These are phyloP conservation scores for Tricholoma saponaceum DNA, from an alignment of 768 basidiomycete genomes.

Conservation along the genomic window DNA sequence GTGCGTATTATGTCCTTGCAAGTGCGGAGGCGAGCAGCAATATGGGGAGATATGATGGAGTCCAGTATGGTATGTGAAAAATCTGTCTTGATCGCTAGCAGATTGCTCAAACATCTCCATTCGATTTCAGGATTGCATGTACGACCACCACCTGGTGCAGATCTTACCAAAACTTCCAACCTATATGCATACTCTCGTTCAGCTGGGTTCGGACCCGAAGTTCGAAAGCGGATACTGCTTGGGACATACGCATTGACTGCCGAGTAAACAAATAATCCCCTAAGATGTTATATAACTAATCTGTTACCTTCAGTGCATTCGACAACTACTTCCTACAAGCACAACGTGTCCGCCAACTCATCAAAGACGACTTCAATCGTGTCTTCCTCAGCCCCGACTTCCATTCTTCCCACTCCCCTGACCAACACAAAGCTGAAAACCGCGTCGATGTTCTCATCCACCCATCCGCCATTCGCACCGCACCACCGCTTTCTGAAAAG, in stretches of 20 bases:
- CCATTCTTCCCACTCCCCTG: conserved; percentile 22
- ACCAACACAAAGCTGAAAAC: neutral
- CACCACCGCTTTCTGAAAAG: conserved; percentile 49
- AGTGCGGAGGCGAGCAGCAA: conserved; percentile 94
- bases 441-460: conserved; percentile 82
- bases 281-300: neutral
- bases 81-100: neutral
- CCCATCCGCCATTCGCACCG: conserved; percentile 83
- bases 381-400: conserved; percentile 62
- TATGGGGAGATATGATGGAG: conserved; percentile 84
- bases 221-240: conserved; percentile 79
- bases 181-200: conserved; percentile 68
- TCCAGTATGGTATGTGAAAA: conserved; percentile 64
- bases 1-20: conserved; percentile 95
- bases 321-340: conserved; percentile 97
- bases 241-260: conserved; percentile 92
- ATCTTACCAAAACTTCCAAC: conserved; percentile 45
- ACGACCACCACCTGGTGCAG: conserved; percentile 34
- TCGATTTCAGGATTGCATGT: conserved; percentile 45
- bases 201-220: conserved; percentile 77
- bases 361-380: conserved; percentile 69
- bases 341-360: conserved; percentile 66
- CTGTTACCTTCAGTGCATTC: conserved; percentile 62
- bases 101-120: neutral
- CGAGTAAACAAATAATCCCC: conserved; percentile 51